Percentiles rank a stretch among this genome's conserved stretches.
phyloP scores from a whole-genome alignment of 306 rosid species.

The Quercus cerris region DNA sequence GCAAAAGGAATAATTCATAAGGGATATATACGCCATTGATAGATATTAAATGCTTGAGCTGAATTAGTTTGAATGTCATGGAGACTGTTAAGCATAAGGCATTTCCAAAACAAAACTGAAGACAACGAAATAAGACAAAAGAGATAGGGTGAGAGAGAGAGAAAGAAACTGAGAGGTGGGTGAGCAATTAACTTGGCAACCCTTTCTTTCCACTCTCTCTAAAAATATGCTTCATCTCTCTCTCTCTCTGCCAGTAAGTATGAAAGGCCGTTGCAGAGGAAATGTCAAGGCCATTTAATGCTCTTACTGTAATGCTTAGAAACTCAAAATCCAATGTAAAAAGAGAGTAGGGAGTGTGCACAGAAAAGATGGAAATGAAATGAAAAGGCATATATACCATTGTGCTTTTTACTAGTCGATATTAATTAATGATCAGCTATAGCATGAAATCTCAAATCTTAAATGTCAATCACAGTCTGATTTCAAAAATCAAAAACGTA shows the following conservation, averaged over 20 bases:
- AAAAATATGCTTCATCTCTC: neutral
- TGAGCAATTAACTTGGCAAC: conserved; percentile 27
- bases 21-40: neutral
- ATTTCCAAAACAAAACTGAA: conserved; percentile 22
- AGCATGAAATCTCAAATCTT: neutral
- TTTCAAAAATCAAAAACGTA: conserved; percentile 14
- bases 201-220: neutral
- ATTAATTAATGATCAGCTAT: neutral
- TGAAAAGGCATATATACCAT: neutral
- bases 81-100: conserved; percentile 17
- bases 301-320: conserved; percentile 16
- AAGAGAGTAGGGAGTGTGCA: conserved; percentile 5
- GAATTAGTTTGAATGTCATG: conserved; percentile 14
- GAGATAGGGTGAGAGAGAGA: neutral
- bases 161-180: conserved; percentile 18
- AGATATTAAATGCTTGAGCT: conserved; percentile 16
- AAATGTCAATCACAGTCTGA: neutral
- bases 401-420: neutral
- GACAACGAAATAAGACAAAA: conserved; percentile 42
- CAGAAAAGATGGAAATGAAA: conserved; percentile 14
- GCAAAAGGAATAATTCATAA: neutral
- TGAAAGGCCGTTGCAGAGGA: conserved; percentile 40
- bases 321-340: conserved; percentile 31
- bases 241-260: conserved; percentile 24
- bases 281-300: conserved; percentile 43